Conservation (phyloP, 768 basidiomycete genomes). For the Grammothele lineata region DNA sequence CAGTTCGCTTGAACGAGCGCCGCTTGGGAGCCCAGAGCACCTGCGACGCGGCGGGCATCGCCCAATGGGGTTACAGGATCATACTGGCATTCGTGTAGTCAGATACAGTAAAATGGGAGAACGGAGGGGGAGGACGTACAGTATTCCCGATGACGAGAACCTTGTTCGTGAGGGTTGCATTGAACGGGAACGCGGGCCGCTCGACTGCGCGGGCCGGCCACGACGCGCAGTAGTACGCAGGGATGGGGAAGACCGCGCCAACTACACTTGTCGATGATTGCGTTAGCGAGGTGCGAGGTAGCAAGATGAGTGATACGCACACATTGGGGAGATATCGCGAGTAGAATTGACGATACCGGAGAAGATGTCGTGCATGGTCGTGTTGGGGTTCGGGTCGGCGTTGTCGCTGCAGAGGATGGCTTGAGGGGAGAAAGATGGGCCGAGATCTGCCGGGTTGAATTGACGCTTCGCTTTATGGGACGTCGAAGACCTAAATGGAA, state of each 20-base stretch:
- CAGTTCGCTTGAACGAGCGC: too few relatives aligned
- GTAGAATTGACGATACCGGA: neutral
- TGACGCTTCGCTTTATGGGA: too few relatives aligned
- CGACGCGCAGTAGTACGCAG: neutral
- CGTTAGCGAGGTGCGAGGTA: neutral
- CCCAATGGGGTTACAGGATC: too few relatives aligned
- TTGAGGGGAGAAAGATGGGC: neutral
- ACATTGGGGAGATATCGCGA: neutral
- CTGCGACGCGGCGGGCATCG: too few relatives aligned
- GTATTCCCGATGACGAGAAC: conserved; percentile 13
- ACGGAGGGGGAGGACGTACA: conserved; percentile 30
- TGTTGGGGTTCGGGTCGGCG: neutral
- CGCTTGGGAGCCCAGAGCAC: too few relatives aligned
- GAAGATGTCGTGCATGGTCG: neutral
- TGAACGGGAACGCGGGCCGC: conserved; percentile 13
- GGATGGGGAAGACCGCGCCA: neutral
- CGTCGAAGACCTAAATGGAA: neutral
- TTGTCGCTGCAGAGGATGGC: neutral
- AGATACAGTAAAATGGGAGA: conserved; percentile 22
- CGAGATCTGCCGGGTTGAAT: too few relatives aligned
- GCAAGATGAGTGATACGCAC: neutral
- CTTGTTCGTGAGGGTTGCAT: conserved; percentile 7
- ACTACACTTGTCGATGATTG: neutral
- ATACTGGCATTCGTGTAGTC: too few relatives aligned
- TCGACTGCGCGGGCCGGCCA: conserved; percentile 10